These are phyloP conservation scores for Thraustochytrium sp. DNA, from an alignment of 352 stramenopile genomes.

Conservation along the genomic window DNA sequence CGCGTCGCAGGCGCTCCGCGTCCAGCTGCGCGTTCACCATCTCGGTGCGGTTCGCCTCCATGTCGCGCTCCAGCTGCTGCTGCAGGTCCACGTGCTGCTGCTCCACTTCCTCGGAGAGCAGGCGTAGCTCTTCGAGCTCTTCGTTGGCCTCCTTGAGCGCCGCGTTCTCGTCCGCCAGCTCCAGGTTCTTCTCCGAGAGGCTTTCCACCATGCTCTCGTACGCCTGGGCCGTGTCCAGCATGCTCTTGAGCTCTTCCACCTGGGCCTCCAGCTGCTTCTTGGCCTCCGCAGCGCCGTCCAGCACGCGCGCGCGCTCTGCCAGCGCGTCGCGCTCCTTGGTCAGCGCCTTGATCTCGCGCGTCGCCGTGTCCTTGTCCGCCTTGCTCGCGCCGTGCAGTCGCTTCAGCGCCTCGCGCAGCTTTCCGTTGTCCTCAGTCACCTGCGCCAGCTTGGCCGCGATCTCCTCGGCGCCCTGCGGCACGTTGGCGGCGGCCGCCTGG, in stretches of 20 bases:
- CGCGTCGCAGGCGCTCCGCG: not conserved
- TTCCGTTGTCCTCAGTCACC: constrained; percentile 69
- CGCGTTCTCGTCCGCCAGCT: constrained; percentile 67
- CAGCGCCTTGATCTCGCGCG: constrained; percentile 66
- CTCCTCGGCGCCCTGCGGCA: not conserved
- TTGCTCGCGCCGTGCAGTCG: constrained; percentile 68
- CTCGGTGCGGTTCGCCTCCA: constrained; percentile 59
- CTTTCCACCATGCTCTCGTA: constrained; percentile 79
- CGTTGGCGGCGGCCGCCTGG: not conserved
- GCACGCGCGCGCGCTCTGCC: constrained; percentile 60
- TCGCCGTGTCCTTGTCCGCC: constrained; percentile 70
- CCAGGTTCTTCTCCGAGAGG: constrained; percentile 75
- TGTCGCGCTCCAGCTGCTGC: constrained; percentile 64
- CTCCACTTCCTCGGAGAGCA: constrained; percentile 77
- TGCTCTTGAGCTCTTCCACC: constrained; percentile 72
- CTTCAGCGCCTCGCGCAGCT: constrained; percentile 69
- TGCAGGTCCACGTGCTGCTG: constrained; percentile 74
- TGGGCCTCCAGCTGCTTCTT: constrained; percentile 53
- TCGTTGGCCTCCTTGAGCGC: constrained; percentile 65
- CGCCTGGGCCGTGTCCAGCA: constrained; percentile 70
- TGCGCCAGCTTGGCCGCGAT: constrained; percentile 45
- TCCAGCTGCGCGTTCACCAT: constrained; percentile 53
- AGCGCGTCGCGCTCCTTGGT: constrained; percentile 68
- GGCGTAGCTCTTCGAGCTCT: constrained; percentile 68
- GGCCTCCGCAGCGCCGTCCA: constrained; percentile 60